Percentiles rank a stretch among this genome's conserved stretches.
Evolutionary conservation across 441 rosid genomes (phyloP).

Genomic region (Populus tomentosa): DNA sequence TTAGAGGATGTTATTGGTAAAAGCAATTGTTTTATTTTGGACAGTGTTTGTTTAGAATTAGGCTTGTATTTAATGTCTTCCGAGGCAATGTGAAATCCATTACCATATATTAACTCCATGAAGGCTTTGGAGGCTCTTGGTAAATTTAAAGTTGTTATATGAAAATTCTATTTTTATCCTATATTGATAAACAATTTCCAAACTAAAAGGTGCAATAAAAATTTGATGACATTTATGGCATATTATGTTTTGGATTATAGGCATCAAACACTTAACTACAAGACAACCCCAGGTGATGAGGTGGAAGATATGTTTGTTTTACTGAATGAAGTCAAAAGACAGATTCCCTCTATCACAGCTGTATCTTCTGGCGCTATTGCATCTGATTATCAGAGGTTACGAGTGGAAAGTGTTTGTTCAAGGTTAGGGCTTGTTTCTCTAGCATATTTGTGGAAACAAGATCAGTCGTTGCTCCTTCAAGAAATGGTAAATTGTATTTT

Average conservation of each 20-base stretch:
- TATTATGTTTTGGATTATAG: constrained; percentile 27
- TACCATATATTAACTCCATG: not conserved
- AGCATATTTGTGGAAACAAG: constrained; percentile 97
- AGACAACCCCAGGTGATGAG: constrained; percentile 76
- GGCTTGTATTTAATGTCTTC: not conserved
- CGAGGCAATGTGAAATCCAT: not conserved
- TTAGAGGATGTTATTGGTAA: constrained; percentile 16
- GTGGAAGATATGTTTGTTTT: constrained; percentile 94
- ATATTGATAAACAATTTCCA: not conserved
- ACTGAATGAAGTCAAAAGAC: constrained; percentile 72
- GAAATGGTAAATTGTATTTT: constrained; percentile 71
- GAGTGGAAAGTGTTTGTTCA: constrained; percentile 96
- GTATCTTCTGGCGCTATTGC: constrained; percentile 98
- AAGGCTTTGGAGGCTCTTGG: not conserved
- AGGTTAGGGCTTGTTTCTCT: constrained; percentile 97
- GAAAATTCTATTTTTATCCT: not conserved
- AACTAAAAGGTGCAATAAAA: not conserved
- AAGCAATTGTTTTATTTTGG: constrained; percentile 16
- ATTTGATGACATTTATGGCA: not conserved
- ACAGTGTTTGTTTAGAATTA: not conserved
- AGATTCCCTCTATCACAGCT: constrained; percentile 72
- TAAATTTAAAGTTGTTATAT: not conserved
- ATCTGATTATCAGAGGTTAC: constrained; percentile 89
- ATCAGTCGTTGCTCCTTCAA: constrained; percentile 86
- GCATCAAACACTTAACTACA: constrained; percentile 74